Evolutionary conservation across 177 flowering plant species (phyloP), one percentile per base, ranked within the genome.

Genomic region (Vitis hybrid): DNA sequence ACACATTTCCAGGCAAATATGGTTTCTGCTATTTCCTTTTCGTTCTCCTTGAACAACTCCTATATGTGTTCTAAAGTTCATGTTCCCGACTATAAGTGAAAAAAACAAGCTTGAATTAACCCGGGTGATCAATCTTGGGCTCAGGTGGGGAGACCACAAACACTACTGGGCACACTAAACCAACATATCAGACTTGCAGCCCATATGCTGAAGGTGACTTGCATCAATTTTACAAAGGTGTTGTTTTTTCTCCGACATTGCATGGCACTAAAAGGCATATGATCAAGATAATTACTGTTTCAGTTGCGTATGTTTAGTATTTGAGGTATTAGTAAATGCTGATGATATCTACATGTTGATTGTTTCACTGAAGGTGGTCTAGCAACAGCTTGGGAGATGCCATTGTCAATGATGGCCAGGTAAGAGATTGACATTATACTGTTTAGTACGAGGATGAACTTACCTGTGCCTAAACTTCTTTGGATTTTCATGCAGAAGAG

Each of bases 1-100:
- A 83, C 78, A 78, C 70, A 50, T 55, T 81, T 20, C 80, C 84
- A 77, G 82, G 86, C 60, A 81, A 64, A 10, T 62, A 58, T 49
- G 8, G 62, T 26, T 31, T 57, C 15, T 65, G 64, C 69, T 18
- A 10, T 59, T 45, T 3, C 59, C 45, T 52, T n/a, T 14, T 49
- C 10, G 53, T 19, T 53, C 53, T 22, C 22, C 19, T 60, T 13
- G 50, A 13, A 13, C 12, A 48, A 10, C 15, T 29, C 22, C 33
- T 1, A 1, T 1, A 2, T 16, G 1, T 67, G 9, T 52, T 2
- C 45, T 19, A 14, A 16, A 4, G 22, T 19, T 31, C 51, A 56
- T 13, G 12, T 12, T 39, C n/a, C 5, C 14, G 2, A 29, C 45
- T 6, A 33, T 33, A 5, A 5, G 11, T 51, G n/a, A 20, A 39